A percentile compares a stretch with the other conserved stretches of the same genome.
Conservation (phyloP, 1,139 yeast species). For the Yamadazyma mexicana region DNA sequence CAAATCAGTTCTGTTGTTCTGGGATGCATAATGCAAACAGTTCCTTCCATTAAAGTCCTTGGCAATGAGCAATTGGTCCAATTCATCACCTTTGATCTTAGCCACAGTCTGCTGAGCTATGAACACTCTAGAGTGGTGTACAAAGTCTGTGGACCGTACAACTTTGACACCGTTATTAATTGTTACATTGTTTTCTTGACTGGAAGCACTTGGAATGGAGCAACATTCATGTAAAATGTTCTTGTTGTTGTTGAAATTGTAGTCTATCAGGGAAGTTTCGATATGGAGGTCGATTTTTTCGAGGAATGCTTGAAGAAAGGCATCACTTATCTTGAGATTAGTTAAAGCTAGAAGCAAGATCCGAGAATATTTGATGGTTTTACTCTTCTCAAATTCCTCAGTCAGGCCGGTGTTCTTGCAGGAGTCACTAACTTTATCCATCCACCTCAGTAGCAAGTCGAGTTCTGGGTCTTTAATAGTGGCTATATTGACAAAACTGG, state of each 20-base stretch:
- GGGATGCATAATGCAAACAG: constrained; percentile 88
- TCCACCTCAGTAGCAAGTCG: constrained; percentile 48
- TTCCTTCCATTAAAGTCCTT: constrained; percentile 74
- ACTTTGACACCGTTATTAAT: constrained; percentile 50
- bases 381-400: constrained; percentile 14
- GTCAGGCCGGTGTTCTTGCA: constrained; percentile 17
- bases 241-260: constrained; percentile 43
- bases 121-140: constrained; percentile 43
- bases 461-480: constrained; percentile 47
- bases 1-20: constrained; percentile 59
- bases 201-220: constrained; percentile 38
- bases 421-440: constrained; percentile 44
- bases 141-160: constrained; percentile 39
- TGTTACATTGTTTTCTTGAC: constrained; percentile 30
- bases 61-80: constrained; percentile 30
- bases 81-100: constrained; percentile 19
- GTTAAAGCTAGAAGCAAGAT: constrained; percentile 66
- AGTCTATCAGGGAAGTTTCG: constrained; percentile 38
- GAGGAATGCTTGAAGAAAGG: constrained; percentile 46
- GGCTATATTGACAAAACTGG: constrained; percentile 64
- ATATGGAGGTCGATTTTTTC: constrained; percentile 43
- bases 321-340: constrained; percentile 50
- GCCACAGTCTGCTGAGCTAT: constrained; percentile 36
- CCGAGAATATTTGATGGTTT: constrained; percentile 51
- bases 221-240: constrained; percentile 48